Percentiles rank a stretch among this genome's conserved stretches.
Conservation (phyloP, 495 filamentous ascomycete genomes). For the Podospora tetraspora region DNA sequence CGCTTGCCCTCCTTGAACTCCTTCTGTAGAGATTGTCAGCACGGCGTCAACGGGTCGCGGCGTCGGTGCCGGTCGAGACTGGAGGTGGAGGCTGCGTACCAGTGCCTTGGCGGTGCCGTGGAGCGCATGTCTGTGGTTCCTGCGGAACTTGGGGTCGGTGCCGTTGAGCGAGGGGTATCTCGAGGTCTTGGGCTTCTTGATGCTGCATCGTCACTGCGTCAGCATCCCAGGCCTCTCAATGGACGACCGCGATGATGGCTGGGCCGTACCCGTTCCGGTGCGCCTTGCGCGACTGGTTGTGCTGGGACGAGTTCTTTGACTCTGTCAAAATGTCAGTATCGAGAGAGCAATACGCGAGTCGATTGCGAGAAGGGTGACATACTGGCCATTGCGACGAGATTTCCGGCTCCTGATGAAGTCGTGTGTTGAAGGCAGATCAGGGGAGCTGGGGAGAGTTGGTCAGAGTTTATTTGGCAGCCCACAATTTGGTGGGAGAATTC, state of each 20-base stretch:
- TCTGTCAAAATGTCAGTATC: constrained; percentile 48
- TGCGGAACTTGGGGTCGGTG: constrained; percentile 98
- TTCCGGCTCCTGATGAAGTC: constrained; percentile 30
- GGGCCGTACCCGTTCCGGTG: constrained; percentile 87
- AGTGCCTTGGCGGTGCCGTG: constrained; percentile 97
- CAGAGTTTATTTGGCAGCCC: constrained; percentile 23
- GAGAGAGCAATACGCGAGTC: constrained; percentile 3
- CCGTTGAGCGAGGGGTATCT: constrained; percentile 98
- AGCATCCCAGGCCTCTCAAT: constrained; percentile 12
- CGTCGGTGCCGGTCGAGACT: neutral
- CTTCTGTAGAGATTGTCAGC: constrained; percentile 66
- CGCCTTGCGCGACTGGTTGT: constrained; percentile 94
- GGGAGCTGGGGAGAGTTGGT: constrained; percentile 20
- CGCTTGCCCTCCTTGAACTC: constrained; percentile 96
- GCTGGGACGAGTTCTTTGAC: constrained; percentile 99
- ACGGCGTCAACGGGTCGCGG: neutral
- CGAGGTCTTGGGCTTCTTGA: constrained; percentile 99
- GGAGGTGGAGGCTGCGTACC: constrained; percentile 53
- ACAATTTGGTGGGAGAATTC: constrained; percentile 31
- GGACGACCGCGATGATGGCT: neutral
- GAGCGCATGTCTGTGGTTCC: constrained; percentile 98
- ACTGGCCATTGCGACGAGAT: constrained; percentile 48
- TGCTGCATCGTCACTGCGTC: constrained; percentile 51
- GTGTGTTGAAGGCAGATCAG: constrained; percentile 20
- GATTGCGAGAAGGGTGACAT: constrained; percentile 22